Evolutionary conservation across 1,284 basidiomycete species (phyloP), one percentile per base, ranked within the genome.

Genomic region (Apiotrichum porosum): DNA sequence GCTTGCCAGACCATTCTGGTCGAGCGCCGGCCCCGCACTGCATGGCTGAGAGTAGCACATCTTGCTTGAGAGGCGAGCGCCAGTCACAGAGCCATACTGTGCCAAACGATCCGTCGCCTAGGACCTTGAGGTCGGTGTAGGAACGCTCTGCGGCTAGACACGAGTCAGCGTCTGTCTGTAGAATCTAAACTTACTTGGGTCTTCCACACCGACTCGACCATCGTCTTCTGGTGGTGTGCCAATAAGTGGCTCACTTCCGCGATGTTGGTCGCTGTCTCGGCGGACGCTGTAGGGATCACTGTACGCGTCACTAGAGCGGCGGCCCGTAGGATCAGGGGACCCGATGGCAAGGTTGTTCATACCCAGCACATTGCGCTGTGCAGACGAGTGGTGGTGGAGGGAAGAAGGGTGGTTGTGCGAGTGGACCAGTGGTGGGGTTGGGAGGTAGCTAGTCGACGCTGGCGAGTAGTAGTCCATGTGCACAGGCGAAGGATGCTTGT

Each of bases 81-180:
- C 94, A 98, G 80, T 99, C 95, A 69, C 93, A 97, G 58, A 99
- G 81, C 84, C 88, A 93, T 53, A 99, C 94, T 9, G 92, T 97
- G 51, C 94, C 94, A 68, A 99, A 97, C 6, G 91, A 94, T 48
- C 92, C 92, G 72, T 95, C 92, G 42, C 92, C 92, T 69, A 97
- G 82, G 56, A 86, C 85, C 77, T 94, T 94, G 76, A 94, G 62
- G 19, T 78, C 72, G 14, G 76, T 77, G 57, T 79, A 80, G 3
- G 64, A 63, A 19, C 78, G 68, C 45, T 71, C 69, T 4, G 60
- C 60, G 31, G 62, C 69, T 71, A 43, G 4, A 19, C 13, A 4
- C 6, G 10, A 22, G 44, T 47, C 34, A 50, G 47, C n/a, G 30
- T 38, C 15, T 39, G 31, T 17, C 42, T 41, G 24, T 13, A 34